These are phyloP conservation scores for Cordyceps fumosorosea DNA, from an alignment of 2,329 filamentous ascomycete genomes.

Conservation along the genomic window DNA sequence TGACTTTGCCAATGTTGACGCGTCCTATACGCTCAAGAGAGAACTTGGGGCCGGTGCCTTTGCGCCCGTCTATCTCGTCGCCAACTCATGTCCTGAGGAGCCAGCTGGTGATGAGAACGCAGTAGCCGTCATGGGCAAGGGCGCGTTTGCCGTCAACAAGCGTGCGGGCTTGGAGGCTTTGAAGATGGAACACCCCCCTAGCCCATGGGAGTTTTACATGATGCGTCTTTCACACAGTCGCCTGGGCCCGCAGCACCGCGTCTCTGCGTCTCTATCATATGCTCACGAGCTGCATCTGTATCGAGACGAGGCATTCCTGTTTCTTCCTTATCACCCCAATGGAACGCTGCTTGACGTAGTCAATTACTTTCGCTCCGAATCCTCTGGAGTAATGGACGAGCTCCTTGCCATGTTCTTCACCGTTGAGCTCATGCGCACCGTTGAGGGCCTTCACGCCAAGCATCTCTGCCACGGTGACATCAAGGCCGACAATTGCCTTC, in stretches of 20 bases:
- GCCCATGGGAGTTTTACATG: conserved; percentile 94
- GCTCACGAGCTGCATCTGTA: conserved; percentile 91
- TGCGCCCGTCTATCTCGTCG: conserved; percentile 88
- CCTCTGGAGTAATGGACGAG: conserved; percentile 77
- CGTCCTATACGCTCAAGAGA: conserved; percentile 70
- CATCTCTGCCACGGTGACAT: conserved; percentile 85
- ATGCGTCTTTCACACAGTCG: conserved; percentile 76
- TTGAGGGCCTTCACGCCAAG: conserved; percentile 77
- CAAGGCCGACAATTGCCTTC: conserved; percentile 90
- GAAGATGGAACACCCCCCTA: conserved; percentile 88
- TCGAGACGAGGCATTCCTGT: conserved; percentile 79
- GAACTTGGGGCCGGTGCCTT: conserved; percentile 92
- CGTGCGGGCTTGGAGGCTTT: conserved; percentile 69
- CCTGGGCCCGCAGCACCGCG: conserved; percentile 63
- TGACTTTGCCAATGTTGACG: conserved; percentile 56
- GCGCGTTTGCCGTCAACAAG: conserved; percentile 48
- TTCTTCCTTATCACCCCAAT: conserved; percentile 82
- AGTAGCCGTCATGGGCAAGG: conserved; percentile 52
- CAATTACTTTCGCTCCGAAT: conserved; percentile 72
- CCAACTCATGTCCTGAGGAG: conserved; percentile 54
- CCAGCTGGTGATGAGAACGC: conserved; percentile 39
- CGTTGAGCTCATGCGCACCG: conserved; percentile 81
- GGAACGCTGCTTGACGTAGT: conserved; percentile 93
- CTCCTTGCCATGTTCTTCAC: conserved; percentile 90
- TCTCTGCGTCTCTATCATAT: conserved; percentile 68